A percentile compares a stretch with the other conserved stretches of the same genome.
Conservation (phyloP, 495 filamentous ascomycete genomes). For the Cladorrhinum samala region DNA sequence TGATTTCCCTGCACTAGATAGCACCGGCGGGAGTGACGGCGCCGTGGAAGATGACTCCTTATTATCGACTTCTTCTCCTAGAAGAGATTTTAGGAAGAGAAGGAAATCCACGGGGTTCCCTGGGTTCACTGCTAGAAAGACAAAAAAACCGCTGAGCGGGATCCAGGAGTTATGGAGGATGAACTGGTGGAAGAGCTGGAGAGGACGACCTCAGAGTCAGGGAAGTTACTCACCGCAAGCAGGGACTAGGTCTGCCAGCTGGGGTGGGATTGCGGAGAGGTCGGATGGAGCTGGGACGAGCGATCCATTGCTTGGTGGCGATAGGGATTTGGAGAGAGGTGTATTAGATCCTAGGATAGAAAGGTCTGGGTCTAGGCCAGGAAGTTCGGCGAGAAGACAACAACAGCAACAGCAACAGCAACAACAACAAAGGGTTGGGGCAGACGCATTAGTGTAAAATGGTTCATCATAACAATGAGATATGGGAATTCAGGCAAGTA, state of each 20-base stretch:
- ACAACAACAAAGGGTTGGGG: neutral
- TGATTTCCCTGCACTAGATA: slow-evolving; percentile 24
- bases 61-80: slow-evolving; percentile 18
- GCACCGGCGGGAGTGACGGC: slow-evolving; percentile 13
- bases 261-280: too few species aligned
- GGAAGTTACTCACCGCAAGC: neutral
- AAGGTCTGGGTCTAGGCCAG: neutral
- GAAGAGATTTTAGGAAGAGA: slow-evolving; percentile 30
- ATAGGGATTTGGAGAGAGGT: neutral
- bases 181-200: slow-evolving; percentile 33
- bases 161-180: slow-evolving; percentile 36
- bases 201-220: neutral
- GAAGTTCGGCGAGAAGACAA: neutral
- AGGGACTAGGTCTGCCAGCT: neutral
- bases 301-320: neutral
- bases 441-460: too few species aligned
- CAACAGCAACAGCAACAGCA: neutral
- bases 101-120: slow-evolving; percentile 50
- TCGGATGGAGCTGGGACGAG: too few species aligned
- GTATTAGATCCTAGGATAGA: neutral
- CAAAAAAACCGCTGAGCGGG: slow-evolving; percentile 25
- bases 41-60: slow-evolving; percentile 10
- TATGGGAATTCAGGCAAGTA: neutral
- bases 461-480: too few species aligned
- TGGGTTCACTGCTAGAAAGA: slow-evolving; percentile 42